These are phyloP conservation scores for Diaporthe humulicola DNA, from an alignment of 2,329 filamentous ascomycete genomes.

Conservation along the genomic window DNA sequence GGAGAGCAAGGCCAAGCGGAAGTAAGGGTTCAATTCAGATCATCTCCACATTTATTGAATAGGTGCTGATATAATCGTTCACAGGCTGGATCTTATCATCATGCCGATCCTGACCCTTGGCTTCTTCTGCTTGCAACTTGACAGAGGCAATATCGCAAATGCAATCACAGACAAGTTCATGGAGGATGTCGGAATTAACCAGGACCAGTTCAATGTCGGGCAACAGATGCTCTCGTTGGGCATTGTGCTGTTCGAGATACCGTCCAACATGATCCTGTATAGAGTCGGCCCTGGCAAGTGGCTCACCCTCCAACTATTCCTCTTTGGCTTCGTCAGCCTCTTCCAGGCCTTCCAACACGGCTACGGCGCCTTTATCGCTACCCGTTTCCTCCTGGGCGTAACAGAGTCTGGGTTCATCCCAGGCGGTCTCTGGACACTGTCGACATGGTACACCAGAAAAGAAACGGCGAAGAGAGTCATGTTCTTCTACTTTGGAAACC, in stretches of 20 bases:
- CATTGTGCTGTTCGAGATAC: constrained; percentile 60
- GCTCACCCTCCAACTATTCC: constrained; percentile 38
- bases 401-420: constrained; percentile 61
- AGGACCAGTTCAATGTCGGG: constrained; percentile 65
- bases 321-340: constrained; percentile 51
- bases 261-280: constrained; percentile 47
- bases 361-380: constrained; percentile 52
- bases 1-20: constrained; percentile 33
- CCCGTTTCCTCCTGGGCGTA: constrained; percentile 53
- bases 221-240: constrained; percentile 64
- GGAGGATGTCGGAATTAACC: constrained; percentile 60
- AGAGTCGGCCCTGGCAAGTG: constrained; percentile 51
- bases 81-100: constrained; percentile 38
- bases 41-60: neutral
- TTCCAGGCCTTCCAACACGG: constrained; percentile 56
- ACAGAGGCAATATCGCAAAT: constrained; percentile 51
- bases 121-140: constrained; percentile 39
- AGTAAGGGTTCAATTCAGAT: constrained; percentile 26
- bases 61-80: neutral
- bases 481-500: constrained; percentile 60
- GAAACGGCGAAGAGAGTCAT: constrained; percentile 61
- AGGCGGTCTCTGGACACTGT: constrained; percentile 61
- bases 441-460: constrained; percentile 60
- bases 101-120: constrained; percentile 37
- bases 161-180: constrained; percentile 65